Conservation (phyloP, 176 grass and related monocot species). For the Oryza punctata region DNA sequence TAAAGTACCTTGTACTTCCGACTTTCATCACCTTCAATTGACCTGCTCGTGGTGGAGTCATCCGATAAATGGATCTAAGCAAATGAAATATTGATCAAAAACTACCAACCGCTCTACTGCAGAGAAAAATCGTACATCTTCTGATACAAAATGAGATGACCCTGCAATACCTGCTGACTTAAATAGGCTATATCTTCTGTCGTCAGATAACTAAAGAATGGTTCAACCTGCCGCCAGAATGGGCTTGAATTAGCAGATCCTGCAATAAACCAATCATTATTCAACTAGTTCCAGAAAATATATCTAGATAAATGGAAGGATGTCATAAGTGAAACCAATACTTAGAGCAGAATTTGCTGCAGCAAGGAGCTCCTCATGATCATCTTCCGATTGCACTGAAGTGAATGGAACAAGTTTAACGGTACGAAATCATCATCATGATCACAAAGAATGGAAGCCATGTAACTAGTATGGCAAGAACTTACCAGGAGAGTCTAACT, state of each 20-base stretch:
- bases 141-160: conserved; percentile 30
- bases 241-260: conserved; percentile 41
- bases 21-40: conserved; percentile 58
- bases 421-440: conserved; percentile 20
- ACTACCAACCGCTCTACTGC: conserved; percentile 25
- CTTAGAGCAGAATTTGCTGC: conserved; percentile 65
- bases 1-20: conserved; percentile 54
- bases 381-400: conserved; percentile 68
- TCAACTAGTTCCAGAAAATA: neutral
- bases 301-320: conserved; percentile 11
- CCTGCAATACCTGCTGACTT: conserved; percentile 57
- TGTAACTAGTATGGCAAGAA: conserved; percentile 1
- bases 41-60: conserved; percentile 35
- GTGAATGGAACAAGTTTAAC: conserved; percentile 49
- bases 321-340: conserved; percentile 38
- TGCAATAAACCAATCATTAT: conserved; percentile 47
- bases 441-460: conserved; percentile 27
- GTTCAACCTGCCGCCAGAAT: conserved; percentile 65
- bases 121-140: conserved; percentile 2
- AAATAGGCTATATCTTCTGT: conserved; percentile 58
- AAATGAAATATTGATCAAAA: conserved; percentile 47
- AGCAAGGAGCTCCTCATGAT: conserved; percentile 62
- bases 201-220: conserved; percentile 61
- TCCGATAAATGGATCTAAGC: conserved; percentile 57
- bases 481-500: conserved; percentile 60